phyloP scores from a whole-genome alignment of 1,284 basidiomycete genomes.

The Trametes hirsuta region DNA sequence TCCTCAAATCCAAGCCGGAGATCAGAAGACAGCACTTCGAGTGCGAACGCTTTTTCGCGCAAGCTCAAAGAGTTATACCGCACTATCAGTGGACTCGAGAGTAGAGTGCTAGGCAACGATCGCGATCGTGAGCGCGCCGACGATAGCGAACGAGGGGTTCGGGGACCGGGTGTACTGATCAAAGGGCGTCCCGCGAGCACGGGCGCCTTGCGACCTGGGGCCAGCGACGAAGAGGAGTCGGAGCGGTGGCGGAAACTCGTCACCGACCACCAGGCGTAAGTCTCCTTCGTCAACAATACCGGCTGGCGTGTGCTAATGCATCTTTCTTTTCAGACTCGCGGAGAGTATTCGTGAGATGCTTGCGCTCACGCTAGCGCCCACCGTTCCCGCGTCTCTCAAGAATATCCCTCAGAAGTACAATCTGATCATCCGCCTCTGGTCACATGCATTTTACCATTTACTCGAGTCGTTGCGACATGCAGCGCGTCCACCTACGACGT shows the following conservation, averaged over 20 bases:
- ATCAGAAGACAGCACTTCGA: slow-evolving; percentile 54
- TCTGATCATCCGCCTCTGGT: slow-evolving; percentile 93
- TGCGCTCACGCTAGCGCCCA: slow-evolving; percentile 83
- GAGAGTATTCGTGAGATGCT: slow-evolving; percentile 90
- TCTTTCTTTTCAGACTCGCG: slow-evolving; percentile 61
- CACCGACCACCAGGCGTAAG: slow-evolving; percentile 66
- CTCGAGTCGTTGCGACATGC: slow-evolving; percentile 89
- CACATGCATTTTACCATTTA: slow-evolving; percentile 86
- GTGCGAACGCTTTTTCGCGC: slow-evolving; percentile 67
- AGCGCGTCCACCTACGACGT: slow-evolving; percentile 79
- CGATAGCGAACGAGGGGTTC: slow-evolving; percentile 25
- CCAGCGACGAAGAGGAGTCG: slow-evolving; percentile 59
- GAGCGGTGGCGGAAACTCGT: slow-evolving; percentile 70
- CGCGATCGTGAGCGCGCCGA: slow-evolving; percentile 45
- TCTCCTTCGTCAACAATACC: slow-evolving; percentile 37
- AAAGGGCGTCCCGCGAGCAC: slow-evolving; percentile 42
- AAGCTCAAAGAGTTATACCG: slow-evolving; percentile 85
- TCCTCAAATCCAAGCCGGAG: slow-evolving; percentile 39
- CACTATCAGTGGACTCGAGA: slow-evolving; percentile 73
- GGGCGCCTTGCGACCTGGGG: slow-evolving; percentile 33
- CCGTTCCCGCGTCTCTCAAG: slow-evolving; percentile 85
- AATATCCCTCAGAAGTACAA: slow-evolving; percentile 94
- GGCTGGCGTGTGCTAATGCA: background rate
- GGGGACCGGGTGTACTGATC: slow-evolving; percentile 49
- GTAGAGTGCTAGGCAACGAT: slow-evolving; percentile 67